phyloP scores from a whole-genome alignment of 345 rosid genomes.

The Hibiscus mutabilis region DNA sequence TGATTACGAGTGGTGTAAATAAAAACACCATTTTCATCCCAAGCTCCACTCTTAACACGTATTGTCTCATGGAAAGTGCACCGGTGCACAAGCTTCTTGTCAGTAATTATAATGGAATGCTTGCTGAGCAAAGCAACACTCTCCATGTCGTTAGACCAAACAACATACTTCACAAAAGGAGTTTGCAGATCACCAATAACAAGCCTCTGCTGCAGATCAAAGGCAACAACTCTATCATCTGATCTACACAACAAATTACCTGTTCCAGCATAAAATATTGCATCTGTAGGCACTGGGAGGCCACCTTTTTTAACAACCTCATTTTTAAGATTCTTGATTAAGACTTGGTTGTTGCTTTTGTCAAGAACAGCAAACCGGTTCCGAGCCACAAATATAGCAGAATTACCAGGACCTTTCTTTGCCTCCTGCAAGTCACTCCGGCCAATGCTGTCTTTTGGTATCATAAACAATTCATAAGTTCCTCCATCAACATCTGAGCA shows the following conservation, averaged over 20 bases:
- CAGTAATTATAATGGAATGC: slow-evolving; percentile 78
- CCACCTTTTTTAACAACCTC: slow-evolving; percentile 69
- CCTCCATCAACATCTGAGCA: slow-evolving; percentile 96
- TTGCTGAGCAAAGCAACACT: slow-evolving; percentile 92
- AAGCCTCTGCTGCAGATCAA: slow-evolving; percentile 87
- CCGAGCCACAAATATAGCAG: slow-evolving; percentile 77
- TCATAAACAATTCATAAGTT: slow-evolving; percentile 75
- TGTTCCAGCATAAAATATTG: slow-evolving; percentile 92
- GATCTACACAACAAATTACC: slow-evolving; percentile 86
- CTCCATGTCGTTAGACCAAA: slow-evolving; percentile 95
- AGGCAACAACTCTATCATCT: slow-evolving; percentile 77
- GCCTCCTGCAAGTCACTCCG: slow-evolving; percentile 83
- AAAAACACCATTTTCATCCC: slow-evolving; percentile 95
- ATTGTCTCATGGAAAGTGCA: slow-evolving; percentile 94
- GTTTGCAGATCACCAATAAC: slow-evolving; percentile 85
- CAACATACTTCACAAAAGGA: slow-evolving; percentile 69
- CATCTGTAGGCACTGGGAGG: slow-evolving; percentile 74
- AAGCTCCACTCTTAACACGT: slow-evolving; percentile 92
- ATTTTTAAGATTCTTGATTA: slow-evolving; percentile 70
- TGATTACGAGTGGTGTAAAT: slow-evolving; percentile 85
- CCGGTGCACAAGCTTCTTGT: slow-evolving; percentile 74
- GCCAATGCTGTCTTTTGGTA: slow-evolving; percentile 69
- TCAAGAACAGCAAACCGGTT: slow-evolving; percentile 91
- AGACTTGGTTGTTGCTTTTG: slow-evolving; percentile 77
- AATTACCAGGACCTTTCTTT: slow-evolving; percentile 76